Evolutionary conservation across 306 rosid genomes (phyloP), one percentile per base, ranked within the genome.

Genomic region (Acacia melanoxylon): DNA sequence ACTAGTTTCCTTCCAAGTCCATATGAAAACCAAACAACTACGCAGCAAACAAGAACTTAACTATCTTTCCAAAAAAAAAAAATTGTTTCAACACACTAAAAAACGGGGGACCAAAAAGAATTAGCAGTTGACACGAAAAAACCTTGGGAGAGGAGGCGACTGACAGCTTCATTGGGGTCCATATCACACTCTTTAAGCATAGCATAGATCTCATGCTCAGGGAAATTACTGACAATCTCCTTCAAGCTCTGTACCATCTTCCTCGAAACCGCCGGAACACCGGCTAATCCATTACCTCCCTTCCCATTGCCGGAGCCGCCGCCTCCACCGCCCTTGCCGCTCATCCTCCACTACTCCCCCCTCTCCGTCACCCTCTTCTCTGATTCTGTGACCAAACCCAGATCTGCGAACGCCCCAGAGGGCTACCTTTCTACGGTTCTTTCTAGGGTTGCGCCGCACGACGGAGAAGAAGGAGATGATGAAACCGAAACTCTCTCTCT

Each of bases 121-220:
- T 56, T 33, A 66, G 24, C 10, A 11, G 15, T 8, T 51, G 49
- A 35, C 31, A 81, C 5, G 80, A 68, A 4, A 35, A 61, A 51
- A 95, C 99, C 99, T 96, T 96, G 99, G 1, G 97, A 83, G 8
- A 96, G 97, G 74, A 96, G 98, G 70, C 98, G 99, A 91, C 90
- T 92, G 83, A 96, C 97, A 56, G 99, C 94, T 89, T 96, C 99
- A 78, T 96, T 89, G 62, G 98, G 99, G 98, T 96, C 99, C 99
- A 96, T 96, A 88, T 94, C 92, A 84, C 98, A 96, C 70, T 96
- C 99, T 82, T 89, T 92, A 84, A 96, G 98, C 65, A 87, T 82
- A 69, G 93, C 94, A 71, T 96, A 96, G 98, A 96, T 96, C 99
- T 96, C 99, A 84, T 78, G 88, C 49, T 96, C 99, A 22, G 97